These are phyloP conservation scores for Ceratobasidium sp. DNA, from an alignment of 1,284 basidiomycete genomes.

Conservation along the genomic window DNA sequence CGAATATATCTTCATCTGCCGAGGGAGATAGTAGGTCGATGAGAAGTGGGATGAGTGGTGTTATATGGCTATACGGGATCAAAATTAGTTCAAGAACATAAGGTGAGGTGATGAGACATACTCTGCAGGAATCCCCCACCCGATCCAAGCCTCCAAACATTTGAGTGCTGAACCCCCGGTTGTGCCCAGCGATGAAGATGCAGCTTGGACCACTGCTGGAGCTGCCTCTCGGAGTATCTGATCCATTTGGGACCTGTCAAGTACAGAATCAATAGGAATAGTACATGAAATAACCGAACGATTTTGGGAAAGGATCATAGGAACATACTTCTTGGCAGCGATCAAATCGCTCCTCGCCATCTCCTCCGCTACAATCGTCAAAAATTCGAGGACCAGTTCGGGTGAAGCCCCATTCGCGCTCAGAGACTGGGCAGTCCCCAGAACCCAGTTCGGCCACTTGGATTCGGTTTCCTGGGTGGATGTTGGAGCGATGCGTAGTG, in stretches of 20 bases:
- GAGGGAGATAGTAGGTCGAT: slow-evolving; percentile 64
- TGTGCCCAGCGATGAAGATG: slow-evolving; percentile 21
- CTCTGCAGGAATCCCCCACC: slow-evolving; percentile 68
- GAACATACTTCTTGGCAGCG: slow-evolving; percentile 72
- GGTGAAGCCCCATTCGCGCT: slow-evolving; percentile 62
- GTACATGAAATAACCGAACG: too few relatives aligned
- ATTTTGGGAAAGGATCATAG: too few relatives aligned
- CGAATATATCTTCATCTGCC: slow-evolving; percentile 64
- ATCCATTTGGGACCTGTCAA: slow-evolving; percentile 64
- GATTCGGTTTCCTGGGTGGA: slow-evolving; percentile 51
- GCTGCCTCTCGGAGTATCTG: slow-evolving; percentile 68
- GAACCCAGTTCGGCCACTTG: slow-evolving; percentile 76
- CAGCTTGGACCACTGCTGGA: slow-evolving; percentile 64
- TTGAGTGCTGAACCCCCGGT: slow-evolving; percentile 73
- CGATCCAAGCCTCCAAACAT: slow-evolving; percentile 84
- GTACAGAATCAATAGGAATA: not conserved
- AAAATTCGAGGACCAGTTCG: slow-evolving; percentile 74
- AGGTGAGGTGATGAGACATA: slow-evolving; percentile 50
- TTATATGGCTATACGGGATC: slow-evolving; percentile 61
- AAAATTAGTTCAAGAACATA: slow-evolving; percentile 31
- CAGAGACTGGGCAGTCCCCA: slow-evolving; percentile 63
- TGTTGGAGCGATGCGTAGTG: slow-evolving; percentile 70
- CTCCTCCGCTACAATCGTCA: slow-evolving; percentile 85
- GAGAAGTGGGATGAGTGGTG: slow-evolving; percentile 67
- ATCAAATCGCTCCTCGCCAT: slow-evolving; percentile 75